Base-by-base conservation (phyloP, 345 rosid species). In the Bruguiera sexangula region DNA sequence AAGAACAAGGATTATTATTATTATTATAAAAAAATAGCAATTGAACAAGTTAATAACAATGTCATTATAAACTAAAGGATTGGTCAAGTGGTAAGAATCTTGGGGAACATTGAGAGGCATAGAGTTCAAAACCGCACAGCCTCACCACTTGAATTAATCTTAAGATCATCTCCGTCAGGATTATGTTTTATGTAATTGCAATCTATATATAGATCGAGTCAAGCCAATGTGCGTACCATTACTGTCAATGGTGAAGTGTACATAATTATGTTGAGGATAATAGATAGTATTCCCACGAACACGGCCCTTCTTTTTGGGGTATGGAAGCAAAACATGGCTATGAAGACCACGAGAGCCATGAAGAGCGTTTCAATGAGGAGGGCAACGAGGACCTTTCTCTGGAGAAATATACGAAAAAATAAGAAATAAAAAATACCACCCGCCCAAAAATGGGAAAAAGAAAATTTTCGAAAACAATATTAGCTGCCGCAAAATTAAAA, bases 301-400 rank as follows among this genome's bases (percentile, higher is more conserved):
- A 15, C 7, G 1, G 69, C 39, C 60, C 75, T 72, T 46, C 8
- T 58, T 24, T 43, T 62, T 8, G 32, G 16, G 30, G 62, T 13
- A n/a, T 37, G 46, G 51, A 72, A 64, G 15, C 24, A 11, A 0
- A 30, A 10, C 32, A 72, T 46, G 34, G 75, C 6, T 11, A 74
- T 39, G 6, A 74, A 9, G 34, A 74, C 20, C 5, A 68, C 68
- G 16, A 11, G 29, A 19, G 20, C 63, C 78, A 85, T 68, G 82
- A 88, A 81, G 51, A 84, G 31, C 30, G 72, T 54, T 70, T 92
- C 96, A 24, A 83, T 30, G 6, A 72, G 21, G 20, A 92, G 69
- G 0, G 30, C 65, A 0, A 80, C 0, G 22, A 62, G 5, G 27
- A 87, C 72, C 75, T 57, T 80, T 21, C 46, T 56, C 91, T 87